Base-by-base conservation (phyloP, 2,329 filamentous ascomycete genomes). In the Sporothrix humicola region DNA sequence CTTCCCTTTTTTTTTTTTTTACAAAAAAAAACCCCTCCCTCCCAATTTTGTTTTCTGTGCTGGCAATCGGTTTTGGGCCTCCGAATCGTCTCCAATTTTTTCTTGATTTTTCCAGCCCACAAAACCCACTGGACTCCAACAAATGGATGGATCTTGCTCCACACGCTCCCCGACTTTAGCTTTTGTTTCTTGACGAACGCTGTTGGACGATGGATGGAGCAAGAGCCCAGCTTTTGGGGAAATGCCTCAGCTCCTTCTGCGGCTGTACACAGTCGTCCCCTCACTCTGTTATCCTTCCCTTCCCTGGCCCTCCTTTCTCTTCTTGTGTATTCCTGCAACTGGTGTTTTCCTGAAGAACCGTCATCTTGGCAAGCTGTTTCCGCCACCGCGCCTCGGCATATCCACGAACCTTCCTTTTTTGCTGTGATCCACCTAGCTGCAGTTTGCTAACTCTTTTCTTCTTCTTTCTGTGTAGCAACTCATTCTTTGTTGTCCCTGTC, bases 401-500 rank as follows among this genome's bases (percentile, higher is more conserved):
- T 8, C 37, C 9, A 37, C 48, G 17, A 20, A 12, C 42, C 13
- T 12, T 37, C 23, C 1, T 52, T 46, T 15, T 6, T 12, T 69
- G n/a, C 44, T 54, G 37, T 54, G 15, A 31, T 48, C 46, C 46
- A 15, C 8, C 12, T 58, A 37, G 48, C 69, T 59, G 4, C 48
- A 26, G 42, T 23, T 54, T 48, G 17, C 46, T 72, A 48, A 63
- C 56, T 13, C 12, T 44, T 15, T 4, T 23, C 12, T 42, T 31
- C 31, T 37, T 37, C 31, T 59, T 46, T 13, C 50, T 17, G 61
- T 54, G 70, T 79, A 96, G 93, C 86, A 91, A 91, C 84, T 91
- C 88, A 42, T 97, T 97, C 90, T 96, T 97, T 87, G 87, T 96
- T 82, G 90, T 97, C 75, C 95, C 95, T 70, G 94, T 98, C 76